Evolutionary conservation across 768 basidiomycete species (phyloP).

Genomic region (Trametes gibbosa): DNA sequence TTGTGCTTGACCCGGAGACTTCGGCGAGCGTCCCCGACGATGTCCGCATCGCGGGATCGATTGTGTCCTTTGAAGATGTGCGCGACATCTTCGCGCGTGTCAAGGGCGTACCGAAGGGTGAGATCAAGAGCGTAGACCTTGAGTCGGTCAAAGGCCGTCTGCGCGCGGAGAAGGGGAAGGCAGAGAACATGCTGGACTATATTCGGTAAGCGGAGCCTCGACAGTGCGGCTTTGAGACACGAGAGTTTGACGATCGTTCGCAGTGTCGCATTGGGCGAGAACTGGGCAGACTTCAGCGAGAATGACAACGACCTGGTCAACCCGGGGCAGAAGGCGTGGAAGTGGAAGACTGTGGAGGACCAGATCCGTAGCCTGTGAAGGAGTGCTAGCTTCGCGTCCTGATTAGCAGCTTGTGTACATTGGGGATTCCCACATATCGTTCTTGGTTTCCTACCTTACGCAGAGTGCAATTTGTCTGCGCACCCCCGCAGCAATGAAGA

Average conservation of each 20-base stretch:
- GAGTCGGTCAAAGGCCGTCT: not conserved
- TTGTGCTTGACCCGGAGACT: constrained; percentile 8
- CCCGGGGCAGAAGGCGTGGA: constrained; percentile 23
- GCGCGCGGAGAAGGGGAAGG: not conserved
- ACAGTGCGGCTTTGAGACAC: not conserved
- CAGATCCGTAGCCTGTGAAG: not conserved
- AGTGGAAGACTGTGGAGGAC: constrained; percentile 24
- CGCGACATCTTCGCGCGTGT: not conserved
- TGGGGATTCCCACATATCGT: too few relatives aligned
- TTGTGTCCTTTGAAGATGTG: constrained; percentile 14
- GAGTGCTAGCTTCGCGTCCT: too few relatives aligned
- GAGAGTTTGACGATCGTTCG: not conserved
- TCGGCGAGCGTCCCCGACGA: constrained; percentile 17
- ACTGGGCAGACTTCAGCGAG: constrained; percentile 17
- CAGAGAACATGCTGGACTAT: not conserved
- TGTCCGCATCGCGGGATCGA: constrained; percentile 20
- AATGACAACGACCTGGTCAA: constrained; percentile 27
- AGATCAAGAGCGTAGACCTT: constrained; percentile 3
- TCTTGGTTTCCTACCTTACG: too few relatives aligned
- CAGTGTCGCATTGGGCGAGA: constrained; percentile 22
- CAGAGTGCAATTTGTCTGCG: too few relatives aligned
- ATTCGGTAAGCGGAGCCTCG: not conserved
- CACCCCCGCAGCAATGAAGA: too few relatives aligned
- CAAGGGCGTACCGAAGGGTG: not conserved
- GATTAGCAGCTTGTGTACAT: too few relatives aligned